Evolutionary conservation across 2,329 filamentous ascomycete genomes (phyloP).

Genomic region (Colletotrichum orchidophilum): DNA sequence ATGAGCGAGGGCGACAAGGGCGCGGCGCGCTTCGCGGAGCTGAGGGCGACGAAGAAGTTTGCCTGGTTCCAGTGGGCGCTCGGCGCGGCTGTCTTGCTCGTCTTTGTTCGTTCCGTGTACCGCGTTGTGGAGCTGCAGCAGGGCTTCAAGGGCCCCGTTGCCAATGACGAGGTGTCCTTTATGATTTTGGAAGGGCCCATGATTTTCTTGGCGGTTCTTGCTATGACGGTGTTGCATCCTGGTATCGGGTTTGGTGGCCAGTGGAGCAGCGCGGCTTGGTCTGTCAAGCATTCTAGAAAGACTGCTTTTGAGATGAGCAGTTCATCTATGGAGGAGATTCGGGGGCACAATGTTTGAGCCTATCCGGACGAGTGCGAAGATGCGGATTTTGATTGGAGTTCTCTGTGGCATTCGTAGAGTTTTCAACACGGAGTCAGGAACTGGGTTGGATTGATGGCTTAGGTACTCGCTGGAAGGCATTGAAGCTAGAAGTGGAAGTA

Average conservation of each 20-base stretch:
- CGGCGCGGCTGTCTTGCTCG: constrained; percentile 58
- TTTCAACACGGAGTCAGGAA: background rate
- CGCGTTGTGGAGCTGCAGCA: constrained; percentile 66
- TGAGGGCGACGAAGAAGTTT: background rate
- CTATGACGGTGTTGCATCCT: constrained; percentile 44
- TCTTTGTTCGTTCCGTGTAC: constrained; percentile 66
- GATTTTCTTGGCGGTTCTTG: constrained; percentile 42
- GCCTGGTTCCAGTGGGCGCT: constrained; percentile 33
- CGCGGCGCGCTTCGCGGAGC: background rate
- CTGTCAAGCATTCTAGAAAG: background rate
- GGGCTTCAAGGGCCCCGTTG: constrained; percentile 61
- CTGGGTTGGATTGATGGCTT: background rate
- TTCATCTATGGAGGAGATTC: background rate
- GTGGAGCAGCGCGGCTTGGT: constrained; percentile 6
- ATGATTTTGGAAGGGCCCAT: constrained; percentile 55
- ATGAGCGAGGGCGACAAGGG: background rate
- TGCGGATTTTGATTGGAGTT: background rate
- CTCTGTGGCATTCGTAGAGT: background rate
- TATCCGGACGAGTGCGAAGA: background rate
- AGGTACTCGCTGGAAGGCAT: background rate
- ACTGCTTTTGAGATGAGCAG: background rate
- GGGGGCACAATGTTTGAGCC: background rate
- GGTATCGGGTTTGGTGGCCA: constrained; percentile 34
- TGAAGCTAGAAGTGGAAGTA: background rate
- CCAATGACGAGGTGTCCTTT: constrained; percentile 54